Evolutionary conservation across 2,329 filamentous ascomycete genomes (phyloP).

Genomic region (Bipolaris bicolor): DNA sequence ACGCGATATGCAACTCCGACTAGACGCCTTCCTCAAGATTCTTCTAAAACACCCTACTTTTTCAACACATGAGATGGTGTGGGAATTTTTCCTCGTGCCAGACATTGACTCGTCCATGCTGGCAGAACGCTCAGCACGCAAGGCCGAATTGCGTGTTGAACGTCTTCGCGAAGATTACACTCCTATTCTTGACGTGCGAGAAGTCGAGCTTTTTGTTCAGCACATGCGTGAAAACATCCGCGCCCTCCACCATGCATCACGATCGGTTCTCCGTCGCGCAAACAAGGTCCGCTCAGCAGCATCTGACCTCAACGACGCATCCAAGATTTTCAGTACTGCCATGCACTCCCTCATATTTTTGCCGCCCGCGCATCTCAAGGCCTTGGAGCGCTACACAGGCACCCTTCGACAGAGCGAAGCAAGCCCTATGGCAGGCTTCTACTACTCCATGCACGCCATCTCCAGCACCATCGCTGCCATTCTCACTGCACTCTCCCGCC

Average conservation of each 20-base stretch:
- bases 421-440: constrained; percentile 74
- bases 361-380: constrained; percentile 69
- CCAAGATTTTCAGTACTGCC: constrained; percentile 58
- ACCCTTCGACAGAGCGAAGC: constrained; percentile 71
- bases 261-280: constrained; percentile 78
- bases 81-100: constrained; percentile 98
- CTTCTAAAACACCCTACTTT: constrained; percentile 90
- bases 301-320: constrained; percentile 73
- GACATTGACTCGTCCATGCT: constrained; percentile 91
- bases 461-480: constrained; percentile 84
- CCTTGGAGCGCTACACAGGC: constrained; percentile 74
- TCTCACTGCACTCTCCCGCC: constrained; percentile 77
- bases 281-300: constrained; percentile 71
- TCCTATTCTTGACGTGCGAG: constrained; percentile 77
- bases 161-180: constrained; percentile 88
- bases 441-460: constrained; percentile 78
- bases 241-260: constrained; percentile 80
- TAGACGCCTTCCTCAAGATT: constrained; percentile 87
- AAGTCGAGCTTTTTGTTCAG: constrained; percentile 91
- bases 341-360: constrained; percentile 68
- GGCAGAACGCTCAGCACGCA: constrained; percentile 83
- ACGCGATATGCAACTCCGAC: constrained; percentile 82
- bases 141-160: constrained; percentile 81
- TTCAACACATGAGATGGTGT: constrained; percentile 93
- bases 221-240: constrained; percentile 90